Conservation (phyloP, 441 rosid species). For the Populus tomentosa region DNA sequence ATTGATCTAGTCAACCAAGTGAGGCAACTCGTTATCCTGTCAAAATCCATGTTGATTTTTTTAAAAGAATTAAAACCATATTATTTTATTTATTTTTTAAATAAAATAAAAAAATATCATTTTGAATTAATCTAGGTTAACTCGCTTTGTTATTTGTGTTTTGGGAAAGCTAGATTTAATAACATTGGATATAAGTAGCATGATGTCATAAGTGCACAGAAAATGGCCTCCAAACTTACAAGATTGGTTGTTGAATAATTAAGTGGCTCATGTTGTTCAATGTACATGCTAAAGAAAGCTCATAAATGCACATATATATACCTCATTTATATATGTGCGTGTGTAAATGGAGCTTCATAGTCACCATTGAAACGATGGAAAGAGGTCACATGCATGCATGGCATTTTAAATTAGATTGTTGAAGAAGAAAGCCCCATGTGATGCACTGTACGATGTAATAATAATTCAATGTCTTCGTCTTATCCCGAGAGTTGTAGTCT, state of each 20-base stretch:
- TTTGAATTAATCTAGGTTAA: too few relatives aligned
- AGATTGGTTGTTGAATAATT: too few relatives aligned
- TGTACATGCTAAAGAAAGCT: neutral
- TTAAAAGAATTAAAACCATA: too few relatives aligned
- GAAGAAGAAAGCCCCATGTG: neutral
- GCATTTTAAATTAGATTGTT: neutral
- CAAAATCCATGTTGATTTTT: too few relatives aligned
- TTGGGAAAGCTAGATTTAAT: neutral
- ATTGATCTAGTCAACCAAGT: accelerated
- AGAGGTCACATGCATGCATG: neutral
- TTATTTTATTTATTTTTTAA: too few relatives aligned
- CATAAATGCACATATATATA: neutral
- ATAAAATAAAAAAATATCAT: too few relatives aligned
- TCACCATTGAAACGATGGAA: neutral
- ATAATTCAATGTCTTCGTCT: neutral
- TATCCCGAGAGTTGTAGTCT: too few relatives aligned
- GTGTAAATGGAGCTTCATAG: neutral
- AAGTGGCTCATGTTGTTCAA: neutral
- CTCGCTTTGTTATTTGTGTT: neutral
- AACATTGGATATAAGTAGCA: neutral
- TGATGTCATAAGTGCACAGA: neutral
- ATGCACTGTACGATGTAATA: neutral
- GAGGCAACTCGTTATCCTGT: too few relatives aligned
- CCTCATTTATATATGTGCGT: neutral
- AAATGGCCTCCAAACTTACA: neutral